Evolutionary conservation across 1,284 basidiomycete genomes (phyloP), one percentile per base, ranked within the genome.

Genomic region (Ustilago sp.): DNA sequence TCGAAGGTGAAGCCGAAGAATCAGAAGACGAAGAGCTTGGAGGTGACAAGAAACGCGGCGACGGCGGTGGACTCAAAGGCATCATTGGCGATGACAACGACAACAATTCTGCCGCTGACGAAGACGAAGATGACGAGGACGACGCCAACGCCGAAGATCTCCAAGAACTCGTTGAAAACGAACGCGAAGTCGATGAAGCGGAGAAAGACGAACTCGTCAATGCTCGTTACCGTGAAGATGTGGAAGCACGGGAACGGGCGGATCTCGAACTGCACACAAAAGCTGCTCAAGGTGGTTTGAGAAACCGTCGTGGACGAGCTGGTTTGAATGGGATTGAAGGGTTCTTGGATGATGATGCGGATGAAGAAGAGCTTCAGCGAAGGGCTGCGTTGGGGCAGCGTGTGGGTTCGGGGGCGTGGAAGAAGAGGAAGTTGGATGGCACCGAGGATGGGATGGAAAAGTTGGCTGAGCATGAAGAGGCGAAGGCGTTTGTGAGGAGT

Each of bases 1-100:
- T 85, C 39, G 79, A 78, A 54, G 83, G 83, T 6, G 83, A 85
- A 59, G 83, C 83, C n/a, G 83, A 81, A 60, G 83, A 85, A 68
- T 85, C 83, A 2, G 83, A 84, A 35, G 81, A 81, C 34, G 83
- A 84, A 55, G 74, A 78, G 63, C 70, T 68, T 2, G 66, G 58
- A 15, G 70, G 76, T n/a, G 36, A 43, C 7, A 59, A 65, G 51
- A 59, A 65, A 38, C 63, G 63, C 15, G 73, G 70, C 23, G 76
- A 71, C 38, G 80, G 74, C 15, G 78, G 81, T 15, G 83, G 82
- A 23, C 66, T 84, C 15, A 68, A 68, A 19, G 83, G 83, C 19
- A 60, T 84, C 50, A 83, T 84, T 38, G 78, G 63, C 45, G 80
- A 83, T 50, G 72, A 80, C 34, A 51, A 67, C 3, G 68, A 51